Evolutionary conservation across 2,329 filamentous ascomycete genomes (phyloP).

Genomic region (Fonsecaea nubica): DNA sequence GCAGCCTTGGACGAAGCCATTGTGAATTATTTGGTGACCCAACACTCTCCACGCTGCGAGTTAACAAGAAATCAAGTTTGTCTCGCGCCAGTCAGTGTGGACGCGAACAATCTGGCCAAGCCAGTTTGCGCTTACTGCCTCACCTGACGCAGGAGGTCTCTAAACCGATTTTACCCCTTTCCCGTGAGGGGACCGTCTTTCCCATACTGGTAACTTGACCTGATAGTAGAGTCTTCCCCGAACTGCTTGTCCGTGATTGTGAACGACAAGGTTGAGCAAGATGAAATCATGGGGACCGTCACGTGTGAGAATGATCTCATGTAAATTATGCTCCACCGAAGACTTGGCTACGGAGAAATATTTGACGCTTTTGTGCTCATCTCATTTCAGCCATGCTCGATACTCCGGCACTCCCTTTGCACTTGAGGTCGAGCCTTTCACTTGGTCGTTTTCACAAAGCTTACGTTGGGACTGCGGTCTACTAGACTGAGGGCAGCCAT

Average conservation of each 20-base stretch:
- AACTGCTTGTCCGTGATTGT: not conserved
- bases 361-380: not conserved
- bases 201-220: not conserved
- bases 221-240: not conserved
- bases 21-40: not conserved
- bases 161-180: not conserved
- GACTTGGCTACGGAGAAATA: not conserved
- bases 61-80: not conserved
- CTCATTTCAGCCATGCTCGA: not conserved
- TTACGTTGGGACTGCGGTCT: too few species aligned
- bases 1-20: constrained; percentile 68
- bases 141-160: not conserved
- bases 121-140: constrained; percentile 1
- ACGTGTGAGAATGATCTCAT: not conserved
- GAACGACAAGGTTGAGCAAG: not conserved
- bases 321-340: not conserved
- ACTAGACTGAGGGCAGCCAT: too few species aligned
- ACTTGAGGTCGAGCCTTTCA: not conserved
- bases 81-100: not conserved
- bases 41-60: not conserved
- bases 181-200: not conserved
- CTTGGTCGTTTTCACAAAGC: not conserved
- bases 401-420: too few species aligned
- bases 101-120: not conserved
- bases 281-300: not conserved